Conservation (phyloP, 1,139 yeast genomes). For the Diutina ranongensis region DNA sequence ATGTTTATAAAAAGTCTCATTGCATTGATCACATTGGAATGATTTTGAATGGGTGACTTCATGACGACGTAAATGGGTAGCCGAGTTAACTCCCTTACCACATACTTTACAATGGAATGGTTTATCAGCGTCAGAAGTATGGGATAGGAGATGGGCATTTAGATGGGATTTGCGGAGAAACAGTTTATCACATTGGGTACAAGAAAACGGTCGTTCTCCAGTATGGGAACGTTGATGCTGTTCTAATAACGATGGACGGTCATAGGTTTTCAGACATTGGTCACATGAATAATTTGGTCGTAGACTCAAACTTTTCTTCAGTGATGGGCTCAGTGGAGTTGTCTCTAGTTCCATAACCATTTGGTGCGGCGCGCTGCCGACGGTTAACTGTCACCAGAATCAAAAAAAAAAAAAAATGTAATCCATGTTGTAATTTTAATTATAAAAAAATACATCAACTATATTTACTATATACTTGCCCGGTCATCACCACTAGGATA, state of each 20-base stretch:
- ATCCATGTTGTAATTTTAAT: no score
- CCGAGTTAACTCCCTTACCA: slow-evolving; percentile 71
- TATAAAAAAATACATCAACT: no score
- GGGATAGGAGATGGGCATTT: slow-evolving; percentile 61
- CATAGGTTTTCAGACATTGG: slow-evolving; percentile 66
- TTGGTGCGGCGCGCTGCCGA: neutral
- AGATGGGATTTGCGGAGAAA: slow-evolving; percentile 74
- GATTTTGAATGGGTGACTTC: slow-evolving; percentile 68
- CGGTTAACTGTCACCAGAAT: no score
- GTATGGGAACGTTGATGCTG: slow-evolving; percentile 77
- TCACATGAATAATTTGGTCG: slow-evolving; percentile 37
- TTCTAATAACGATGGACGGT: slow-evolving; percentile 70
- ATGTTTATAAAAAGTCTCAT: slow-evolving; percentile 62
- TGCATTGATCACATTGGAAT: slow-evolving; percentile 57
- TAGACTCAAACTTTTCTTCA: neutral
- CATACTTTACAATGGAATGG: slow-evolving; percentile 72
- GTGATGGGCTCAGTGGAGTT: neutral
- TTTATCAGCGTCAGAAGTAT: slow-evolving; percentile 40
- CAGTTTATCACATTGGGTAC: slow-evolving; percentile 52
- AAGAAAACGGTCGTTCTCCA: slow-evolving; percentile 66
- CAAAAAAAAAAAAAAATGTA: no score
- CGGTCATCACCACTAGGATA: no score
- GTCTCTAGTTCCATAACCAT: neutral
- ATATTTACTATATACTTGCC: no score
- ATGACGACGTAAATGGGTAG: slow-evolving; percentile 78